Percentiles rank a stretch among this genome's conserved stretches.
phyloP scores from a whole-genome alignment of 345 rosid genomes.

The Kandelia obovata region DNA sequence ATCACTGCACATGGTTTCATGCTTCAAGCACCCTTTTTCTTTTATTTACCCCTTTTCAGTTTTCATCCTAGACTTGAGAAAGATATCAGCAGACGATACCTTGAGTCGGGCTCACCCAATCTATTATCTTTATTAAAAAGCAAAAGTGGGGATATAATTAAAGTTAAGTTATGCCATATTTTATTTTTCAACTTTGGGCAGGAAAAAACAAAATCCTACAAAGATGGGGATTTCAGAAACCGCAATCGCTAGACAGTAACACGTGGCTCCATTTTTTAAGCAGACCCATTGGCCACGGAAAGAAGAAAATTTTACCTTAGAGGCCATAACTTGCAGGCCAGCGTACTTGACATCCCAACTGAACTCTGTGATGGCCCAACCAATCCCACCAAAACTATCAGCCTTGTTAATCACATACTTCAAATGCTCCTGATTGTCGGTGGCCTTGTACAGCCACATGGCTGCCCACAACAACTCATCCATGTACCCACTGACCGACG shows the following conservation, averaged over 20 bases:
- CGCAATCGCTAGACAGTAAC: background rate
- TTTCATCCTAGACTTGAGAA: background rate
- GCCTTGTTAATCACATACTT: constrained; percentile 20
- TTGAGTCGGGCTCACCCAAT: constrained; percentile 21
- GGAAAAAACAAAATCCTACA: constrained; percentile 26
- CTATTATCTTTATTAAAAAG: constrained; percentile 1
- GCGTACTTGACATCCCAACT: constrained; percentile 37
- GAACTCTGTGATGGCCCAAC: constrained; percentile 34
- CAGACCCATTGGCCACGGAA: background rate
- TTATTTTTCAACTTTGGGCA: constrained; percentile 19
- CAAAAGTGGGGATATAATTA: constrained; percentile 13
- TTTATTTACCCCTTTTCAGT: background rate
- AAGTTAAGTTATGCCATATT: constrained; percentile 14
- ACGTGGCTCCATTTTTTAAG: background rate
- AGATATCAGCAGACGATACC: constrained; percentile 6
- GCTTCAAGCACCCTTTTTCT: constrained; percentile 15
- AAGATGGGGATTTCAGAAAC: constrained; percentile 15
- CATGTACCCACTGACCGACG: constrained; percentile 96
- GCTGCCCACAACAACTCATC: constrained; percentile 76
- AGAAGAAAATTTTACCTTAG: constrained; percentile 14
- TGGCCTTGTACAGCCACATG: constrained; percentile 36
- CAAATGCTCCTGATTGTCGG: constrained; percentile 23
- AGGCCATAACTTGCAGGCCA: constrained; percentile 30
- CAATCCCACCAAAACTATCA: constrained; percentile 21
- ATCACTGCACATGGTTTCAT: constrained; percentile 34